Evolutionary conservation across 2,329 filamentous ascomycete species (phyloP).

Genomic region (Paramyrothecium roridum): DNA sequence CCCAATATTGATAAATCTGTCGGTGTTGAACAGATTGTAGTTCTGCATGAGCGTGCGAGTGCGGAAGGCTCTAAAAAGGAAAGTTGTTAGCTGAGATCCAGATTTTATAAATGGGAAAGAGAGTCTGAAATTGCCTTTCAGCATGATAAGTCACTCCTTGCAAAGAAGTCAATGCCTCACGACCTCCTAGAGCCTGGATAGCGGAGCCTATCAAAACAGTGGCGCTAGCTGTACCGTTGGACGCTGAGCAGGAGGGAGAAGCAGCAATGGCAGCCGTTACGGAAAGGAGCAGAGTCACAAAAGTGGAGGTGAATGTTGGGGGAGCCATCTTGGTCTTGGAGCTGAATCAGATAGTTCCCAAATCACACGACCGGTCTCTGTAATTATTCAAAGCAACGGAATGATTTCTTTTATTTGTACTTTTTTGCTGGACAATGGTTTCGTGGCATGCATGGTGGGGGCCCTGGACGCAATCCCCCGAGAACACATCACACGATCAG

Average conservation of each 20-base stretch:
- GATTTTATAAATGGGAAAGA: background rate
- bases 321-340: background rate
- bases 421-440: background rate
- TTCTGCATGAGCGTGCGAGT: constrained; percentile 6
- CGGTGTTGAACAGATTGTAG: constrained; percentile 7
- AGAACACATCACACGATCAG: background rate
- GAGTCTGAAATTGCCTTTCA: background rate
- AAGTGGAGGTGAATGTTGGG: background rate
- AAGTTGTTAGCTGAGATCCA: background rate
- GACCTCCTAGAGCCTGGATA: background rate
- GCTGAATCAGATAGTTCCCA: background rate
- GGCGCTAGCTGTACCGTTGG: background rate
- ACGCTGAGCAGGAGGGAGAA: background rate
- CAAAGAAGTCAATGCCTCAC: background rate
- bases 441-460: background rate
- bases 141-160: background rate
- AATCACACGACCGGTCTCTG: background rate
- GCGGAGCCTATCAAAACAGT: background rate
- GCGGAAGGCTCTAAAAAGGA: constrained; percentile 3
- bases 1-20: constrained; percentile 3
- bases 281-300: background rate
- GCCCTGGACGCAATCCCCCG: background rate
- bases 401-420: background rate
- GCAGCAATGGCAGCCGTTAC: background rate
- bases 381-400: background rate